These are phyloP conservation scores for Populus deltoides DNA, from an alignment of 345 rosid species.

Conservation along the genomic window DNA sequence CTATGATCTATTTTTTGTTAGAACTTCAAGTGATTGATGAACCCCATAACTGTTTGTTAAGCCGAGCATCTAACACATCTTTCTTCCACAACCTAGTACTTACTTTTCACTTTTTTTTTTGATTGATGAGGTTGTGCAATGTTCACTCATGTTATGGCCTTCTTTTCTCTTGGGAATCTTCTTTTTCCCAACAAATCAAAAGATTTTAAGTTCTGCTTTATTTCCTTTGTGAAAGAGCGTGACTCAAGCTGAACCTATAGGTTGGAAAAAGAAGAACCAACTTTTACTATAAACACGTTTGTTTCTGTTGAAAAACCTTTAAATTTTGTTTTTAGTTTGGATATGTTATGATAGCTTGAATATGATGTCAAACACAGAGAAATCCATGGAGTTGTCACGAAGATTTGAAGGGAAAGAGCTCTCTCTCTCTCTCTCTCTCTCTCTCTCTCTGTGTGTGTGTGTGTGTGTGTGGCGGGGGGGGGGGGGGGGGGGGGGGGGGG, in stretches of 20 bases:
- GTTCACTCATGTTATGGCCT: constrained; percentile 25
- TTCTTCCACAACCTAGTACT: constrained; percentile 1
- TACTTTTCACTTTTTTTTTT: constrained; percentile 1
- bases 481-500: no score
- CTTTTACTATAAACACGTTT: not conserved
- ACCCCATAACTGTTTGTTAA: not conserved
- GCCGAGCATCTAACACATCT: constrained; percentile 19
- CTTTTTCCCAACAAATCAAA: constrained; percentile 30
- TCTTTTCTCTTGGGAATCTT: constrained; percentile 39
- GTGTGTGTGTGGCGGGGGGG: no score
- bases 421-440: no score
- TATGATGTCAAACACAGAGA: no score
- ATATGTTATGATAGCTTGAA: no score
- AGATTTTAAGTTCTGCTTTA: constrained; percentile 13
- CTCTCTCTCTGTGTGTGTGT: no score
- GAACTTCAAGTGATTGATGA: constrained; percentile 13
- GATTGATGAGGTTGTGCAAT: constrained; percentile 31
- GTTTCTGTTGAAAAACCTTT: not conserved
- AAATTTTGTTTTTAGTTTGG: no score
- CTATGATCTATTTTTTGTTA: not conserved
- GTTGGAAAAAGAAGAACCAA: not conserved
- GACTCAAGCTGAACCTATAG: constrained; percentile 12
- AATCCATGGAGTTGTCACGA: no score
- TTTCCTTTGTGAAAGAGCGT: constrained; percentile 5
- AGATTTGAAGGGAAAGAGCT: no score